Conservation (phyloP, 2,329 filamentous ascomycete species). For the Neopestalotiopsis rosae region DNA sequence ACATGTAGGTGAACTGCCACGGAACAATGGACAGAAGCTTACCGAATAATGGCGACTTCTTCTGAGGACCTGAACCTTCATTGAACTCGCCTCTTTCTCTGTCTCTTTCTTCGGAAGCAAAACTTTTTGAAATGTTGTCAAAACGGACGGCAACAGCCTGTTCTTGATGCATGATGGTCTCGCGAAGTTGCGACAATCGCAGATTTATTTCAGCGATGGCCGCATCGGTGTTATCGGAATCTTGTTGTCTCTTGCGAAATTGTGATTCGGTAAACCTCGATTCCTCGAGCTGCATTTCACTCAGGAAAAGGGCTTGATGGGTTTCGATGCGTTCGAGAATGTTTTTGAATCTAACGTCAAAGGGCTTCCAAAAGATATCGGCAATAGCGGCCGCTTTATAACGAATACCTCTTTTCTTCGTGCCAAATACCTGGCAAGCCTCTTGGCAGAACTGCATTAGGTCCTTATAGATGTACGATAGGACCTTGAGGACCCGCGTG, state of each 20-base stretch:
- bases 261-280: background rate
- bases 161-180: too few relatives aligned
- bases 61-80: too few relatives aligned
- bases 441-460: background rate
- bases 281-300: slow-evolving; percentile 1
- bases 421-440: background rate
- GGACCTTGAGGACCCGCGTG: background rate
- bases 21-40: too few relatives aligned
- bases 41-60: too few relatives aligned
- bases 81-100: too few relatives aligned
- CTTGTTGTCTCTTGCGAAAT: background rate
- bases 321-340: background rate
- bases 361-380: background rate
- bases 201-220: background rate
- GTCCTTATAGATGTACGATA: background rate
- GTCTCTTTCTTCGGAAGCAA: too few relatives aligned
- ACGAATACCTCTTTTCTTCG: background rate
- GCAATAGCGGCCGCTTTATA: background rate
- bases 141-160: too few relatives aligned
- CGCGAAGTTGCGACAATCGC: background rate
- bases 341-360: background rate
- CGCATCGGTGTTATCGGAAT: background rate
- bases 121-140: too few relatives aligned
- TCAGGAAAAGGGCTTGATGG: background rate
- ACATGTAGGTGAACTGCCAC: too few relatives aligned